Base-by-base conservation (phyloP, 73 alveolate species). In the Urostyla sp. region DNA sequence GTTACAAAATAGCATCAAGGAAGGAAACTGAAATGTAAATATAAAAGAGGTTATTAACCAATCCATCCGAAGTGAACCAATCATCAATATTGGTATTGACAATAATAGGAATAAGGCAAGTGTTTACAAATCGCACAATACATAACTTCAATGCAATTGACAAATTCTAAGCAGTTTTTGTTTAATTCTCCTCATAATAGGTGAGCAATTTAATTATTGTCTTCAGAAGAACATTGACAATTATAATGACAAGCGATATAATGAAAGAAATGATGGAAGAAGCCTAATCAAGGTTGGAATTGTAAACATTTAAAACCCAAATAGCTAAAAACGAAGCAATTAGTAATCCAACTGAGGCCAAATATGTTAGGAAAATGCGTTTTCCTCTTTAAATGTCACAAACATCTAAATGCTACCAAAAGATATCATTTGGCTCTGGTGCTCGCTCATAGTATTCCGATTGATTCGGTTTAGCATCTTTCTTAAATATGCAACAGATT, bases 391-490 rank as follows among this genome's bases (percentile, higher is more conserved):
- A 48, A 32, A 37, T 18, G 40, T 60, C 18, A 4, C 73, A 31
- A 15, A 88, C 75, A 48, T 72, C 87, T 44, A 92, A 67, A 57
- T 92, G 88, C 37, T 88, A 92, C 98, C 98, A 92, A 75, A 34
- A 92, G 27, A 92, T 90, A 61, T 92, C 94, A 30, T 94, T 84
- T 13, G 98, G 98, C 73, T 92, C 95, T 11, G 98, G 94, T 8
- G 98, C 95, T 54, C 90, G n/a, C n/a, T n/a, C n/a, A n/a, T n/a
- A n/a, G n/a, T n/a, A n/a, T n/a, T n/a, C n/a, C n/a, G n/a, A n/a
- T n/a, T n/a, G n/a, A n/a, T n/a, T n/a, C n/a, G n/a, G n/a, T n/a
- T n/a, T n/a, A n/a, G n/a, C n/a, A n/a, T n/a, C n/a, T n/a, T n/a
- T n/a, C n/a, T n/a, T n/a, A n/a, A n/a, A n/a, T n/a, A n/a, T n/a